Conservation (phyloP, 2,329 filamentous ascomycete genomes). For the Drechslerella stenobrocha region DNA sequence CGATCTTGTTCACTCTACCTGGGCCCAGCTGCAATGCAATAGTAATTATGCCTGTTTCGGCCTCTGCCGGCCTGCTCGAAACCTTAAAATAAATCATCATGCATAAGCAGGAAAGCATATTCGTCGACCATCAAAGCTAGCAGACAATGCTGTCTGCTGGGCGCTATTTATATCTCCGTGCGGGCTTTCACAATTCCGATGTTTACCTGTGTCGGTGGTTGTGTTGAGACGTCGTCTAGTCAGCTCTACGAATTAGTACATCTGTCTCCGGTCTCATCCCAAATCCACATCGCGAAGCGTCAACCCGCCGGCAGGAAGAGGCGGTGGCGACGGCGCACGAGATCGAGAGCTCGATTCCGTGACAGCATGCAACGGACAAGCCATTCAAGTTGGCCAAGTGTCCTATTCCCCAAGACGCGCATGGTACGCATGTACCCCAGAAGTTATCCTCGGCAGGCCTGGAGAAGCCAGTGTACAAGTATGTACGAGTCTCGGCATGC, state of each 20-base stretch:
- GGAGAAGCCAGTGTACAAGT: background rate
- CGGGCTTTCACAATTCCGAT: too few species aligned
- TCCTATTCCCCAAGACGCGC: constrained; percentile 7
- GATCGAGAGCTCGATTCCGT: background rate
- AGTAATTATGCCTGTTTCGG: constrained; percentile 24
- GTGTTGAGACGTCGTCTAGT: too few species aligned
- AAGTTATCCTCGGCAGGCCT: constrained; percentile 47
- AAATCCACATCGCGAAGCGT: too few species aligned
- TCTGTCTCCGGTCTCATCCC: too few species aligned
- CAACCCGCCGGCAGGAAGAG: constrained; percentile 10
- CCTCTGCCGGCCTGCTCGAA: constrained; percentile 12
- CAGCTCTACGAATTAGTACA: too few species aligned
- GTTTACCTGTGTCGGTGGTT: too few species aligned
- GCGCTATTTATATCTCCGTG: too few species aligned
- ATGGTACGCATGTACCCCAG: background rate
- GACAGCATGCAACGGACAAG: background rate
- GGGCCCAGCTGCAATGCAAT: constrained; percentile 34
- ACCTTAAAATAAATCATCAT: constrained; percentile 22
- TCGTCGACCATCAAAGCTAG: too few species aligned
- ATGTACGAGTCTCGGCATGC: too few species aligned
- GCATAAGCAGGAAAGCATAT: too few species aligned
- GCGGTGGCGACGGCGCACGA: constrained; percentile 3
- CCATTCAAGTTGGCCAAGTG: background rate
- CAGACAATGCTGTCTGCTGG: too few species aligned
- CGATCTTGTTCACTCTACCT: background rate